Percentiles rank a stretch among this genome's conserved stretches.
Evolutionary conservation across 148 eudicot species (phyloP).

Genomic region (Fagopyrum tataricum): DNA sequence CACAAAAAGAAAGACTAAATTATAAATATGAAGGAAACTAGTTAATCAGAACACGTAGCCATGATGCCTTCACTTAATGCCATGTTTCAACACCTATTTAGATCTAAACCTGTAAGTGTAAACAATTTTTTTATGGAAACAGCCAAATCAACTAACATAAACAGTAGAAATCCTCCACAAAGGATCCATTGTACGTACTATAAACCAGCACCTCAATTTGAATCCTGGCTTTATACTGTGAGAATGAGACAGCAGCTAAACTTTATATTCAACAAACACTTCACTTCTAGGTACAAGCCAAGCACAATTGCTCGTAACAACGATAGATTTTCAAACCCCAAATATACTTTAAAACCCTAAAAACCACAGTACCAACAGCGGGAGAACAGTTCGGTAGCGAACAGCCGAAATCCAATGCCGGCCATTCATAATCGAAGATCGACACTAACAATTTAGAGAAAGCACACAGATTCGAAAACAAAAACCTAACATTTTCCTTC

Average conservation of each 20-base stretch:
- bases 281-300: background rate
- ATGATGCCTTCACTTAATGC: too few species aligned
- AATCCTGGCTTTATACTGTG: background rate
- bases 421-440: background rate
- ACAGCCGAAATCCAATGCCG: background rate
- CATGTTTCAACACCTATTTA: too few species aligned
- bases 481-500: background rate
- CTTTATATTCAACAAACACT: background rate
- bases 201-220: background rate
- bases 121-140: too few species aligned
- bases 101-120: too few species aligned
- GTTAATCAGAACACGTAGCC: too few species aligned
- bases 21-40: too few species aligned
- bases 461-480: background rate
- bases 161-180: too few species aligned
- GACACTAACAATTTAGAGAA: background rate
- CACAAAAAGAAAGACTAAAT: too few species aligned
- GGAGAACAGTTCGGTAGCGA: background rate
- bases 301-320: background rate
- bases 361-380: conserved; percentile 3
- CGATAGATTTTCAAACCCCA: background rate
- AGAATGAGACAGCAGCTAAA: background rate
- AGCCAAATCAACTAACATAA: too few species aligned
- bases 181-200: too few species aligned
- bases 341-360: conserved; percentile 6